Base-by-base conservation (phyloP, 2,329 filamentous ascomycete genomes). In the Penicillium frequentans region DNA sequence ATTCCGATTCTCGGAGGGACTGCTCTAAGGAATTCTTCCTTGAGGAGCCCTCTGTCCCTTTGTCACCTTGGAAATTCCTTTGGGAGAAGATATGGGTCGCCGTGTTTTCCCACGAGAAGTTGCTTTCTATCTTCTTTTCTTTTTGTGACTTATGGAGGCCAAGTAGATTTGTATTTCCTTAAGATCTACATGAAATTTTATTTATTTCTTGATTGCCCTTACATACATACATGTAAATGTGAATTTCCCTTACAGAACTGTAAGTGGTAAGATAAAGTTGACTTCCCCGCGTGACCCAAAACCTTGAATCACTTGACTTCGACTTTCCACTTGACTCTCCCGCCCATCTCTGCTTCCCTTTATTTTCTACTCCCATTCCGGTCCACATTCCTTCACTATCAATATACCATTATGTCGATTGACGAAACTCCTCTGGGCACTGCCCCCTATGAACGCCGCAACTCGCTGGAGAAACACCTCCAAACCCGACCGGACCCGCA, bases 381-480 rank as follows among this genome's bases (percentile, higher is more conserved):
- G 37, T 52, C 21, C 35, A 52, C 11, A 37, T 42, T 33, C 52
- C 10, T 47, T 43, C 37, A 52, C 11, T 52, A 21, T 33, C 47
- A 27, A 31, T 29, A 49, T 13, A 33, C 23, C 45, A 54, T 39
- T 42, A 56, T 55, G 55, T 60, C 58, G 14, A 72, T 87, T 63
- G 86, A 88, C 70, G 77, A 85, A 63, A 82, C 81, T 14, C 79
- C 84, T 63, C 84, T 89, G 74, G 82, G 80, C 43, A 59, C 64
- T 33, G 64, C 68, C 19, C 83, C 82, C 58, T 78, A 80, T 62
- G 78, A 81, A 61, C 80, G 80, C 44, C 77, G 81, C 51, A 87
- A 90, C 79, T 91, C 88, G 4, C 81, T 92, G 13, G 88, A 90
- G 74, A 86, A 87, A 67, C 86, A 90, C 68, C 81, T 91, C 53